These are phyloP conservation scores for Cutaneotrichosporon curvatum DNA, from an alignment of 1,284 basidiomycete species.

Conservation along the genomic window DNA sequence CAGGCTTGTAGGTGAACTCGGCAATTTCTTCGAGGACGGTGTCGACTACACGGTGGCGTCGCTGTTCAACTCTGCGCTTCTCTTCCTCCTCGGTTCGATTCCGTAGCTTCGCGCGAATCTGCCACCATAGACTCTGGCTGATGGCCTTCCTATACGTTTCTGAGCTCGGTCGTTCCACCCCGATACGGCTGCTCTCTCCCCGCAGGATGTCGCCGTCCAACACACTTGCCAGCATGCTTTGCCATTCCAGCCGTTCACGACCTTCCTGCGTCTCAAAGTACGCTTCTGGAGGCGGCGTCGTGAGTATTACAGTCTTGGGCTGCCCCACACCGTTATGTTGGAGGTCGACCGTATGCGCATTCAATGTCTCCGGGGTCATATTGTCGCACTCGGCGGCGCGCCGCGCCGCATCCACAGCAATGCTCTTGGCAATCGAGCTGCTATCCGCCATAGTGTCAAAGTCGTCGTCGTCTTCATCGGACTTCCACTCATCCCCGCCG, in stretches of 20 bases:
- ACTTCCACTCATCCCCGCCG: slow-evolving; percentile 18
- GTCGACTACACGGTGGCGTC: slow-evolving; percentile 71
- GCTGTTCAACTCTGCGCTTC: slow-evolving; percentile 69
- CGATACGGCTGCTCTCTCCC: slow-evolving; percentile 82
- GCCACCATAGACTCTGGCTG: slow-evolving; percentile 74
- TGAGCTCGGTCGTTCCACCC: slow-evolving; percentile 59
- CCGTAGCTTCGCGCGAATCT: slow-evolving; percentile 77
- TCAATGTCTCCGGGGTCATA: background rate
- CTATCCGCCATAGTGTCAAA: no score
- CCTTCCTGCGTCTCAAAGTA: slow-evolving; percentile 52
- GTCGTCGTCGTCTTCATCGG: slow-evolving; percentile 18
- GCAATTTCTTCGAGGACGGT: slow-evolving; percentile 75
- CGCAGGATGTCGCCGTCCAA: slow-evolving; percentile 86
- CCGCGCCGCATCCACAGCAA: slow-evolving; percentile 14
- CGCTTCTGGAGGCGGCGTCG: slow-evolving; percentile 14
- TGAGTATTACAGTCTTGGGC: slow-evolving; percentile 7
- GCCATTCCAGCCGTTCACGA: slow-evolving; percentile 83
- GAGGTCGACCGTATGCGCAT: slow-evolving; percentile 1
- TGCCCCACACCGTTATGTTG: slow-evolving; percentile 11
- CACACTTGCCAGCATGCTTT: slow-evolving; percentile 86
- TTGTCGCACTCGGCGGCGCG: slow-evolving; percentile 12
- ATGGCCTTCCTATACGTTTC: slow-evolving; percentile 59
- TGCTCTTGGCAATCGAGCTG: slow-evolving; percentile 10
- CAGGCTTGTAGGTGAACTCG: slow-evolving; percentile 53
- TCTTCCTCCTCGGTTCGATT: slow-evolving; percentile 77